Conservation (phyloP, 2,329 filamentous ascomycete species). For the Aspergillus sp. region DNA sequence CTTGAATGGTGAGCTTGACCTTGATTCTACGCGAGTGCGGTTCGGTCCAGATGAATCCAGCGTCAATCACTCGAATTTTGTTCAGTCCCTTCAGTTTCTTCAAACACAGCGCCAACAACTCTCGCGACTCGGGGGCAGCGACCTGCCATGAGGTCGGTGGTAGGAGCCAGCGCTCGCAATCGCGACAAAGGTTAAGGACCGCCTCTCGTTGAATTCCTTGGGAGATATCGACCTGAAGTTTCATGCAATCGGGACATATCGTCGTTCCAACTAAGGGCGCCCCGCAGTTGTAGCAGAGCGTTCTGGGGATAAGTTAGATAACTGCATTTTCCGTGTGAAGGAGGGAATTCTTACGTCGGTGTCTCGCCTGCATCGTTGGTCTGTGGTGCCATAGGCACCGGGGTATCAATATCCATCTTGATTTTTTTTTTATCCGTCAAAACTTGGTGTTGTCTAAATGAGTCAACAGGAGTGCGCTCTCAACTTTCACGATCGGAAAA, state of each 20-base stretch:
- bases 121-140: constrained; percentile 12
- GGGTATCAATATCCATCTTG: constrained; percentile 12
- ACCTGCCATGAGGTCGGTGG: constrained; percentile 9
- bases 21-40: constrained; percentile 15
- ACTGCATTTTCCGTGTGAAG: neutral
- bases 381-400: constrained; percentile 9
- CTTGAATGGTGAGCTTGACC: constrained; percentile 14
- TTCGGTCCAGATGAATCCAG: constrained; percentile 14
- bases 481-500: constrained; percentile 1
- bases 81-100: constrained; percentile 12
- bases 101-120: constrained; percentile 13
- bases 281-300: constrained; percentile 14
- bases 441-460: neutral
- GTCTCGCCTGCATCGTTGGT: neutral
- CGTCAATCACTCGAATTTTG: constrained; percentile 13
- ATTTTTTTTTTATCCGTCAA: neutral
- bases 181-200: constrained; percentile 12
- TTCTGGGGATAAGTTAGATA: constrained; percentile 25
- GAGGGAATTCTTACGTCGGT: constrained; percentile 1
- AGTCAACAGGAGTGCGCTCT: neutral
- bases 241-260: constrained; percentile 14
- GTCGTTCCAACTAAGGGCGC: constrained; percentile 12
- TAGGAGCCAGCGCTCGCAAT: constrained; percentile 15
- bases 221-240: constrained; percentile 11
- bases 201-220: constrained; percentile 13